phyloP scores from a whole-genome alignment of 805 yeast species.

The Yamadazyma paraphyllophila region DNA sequence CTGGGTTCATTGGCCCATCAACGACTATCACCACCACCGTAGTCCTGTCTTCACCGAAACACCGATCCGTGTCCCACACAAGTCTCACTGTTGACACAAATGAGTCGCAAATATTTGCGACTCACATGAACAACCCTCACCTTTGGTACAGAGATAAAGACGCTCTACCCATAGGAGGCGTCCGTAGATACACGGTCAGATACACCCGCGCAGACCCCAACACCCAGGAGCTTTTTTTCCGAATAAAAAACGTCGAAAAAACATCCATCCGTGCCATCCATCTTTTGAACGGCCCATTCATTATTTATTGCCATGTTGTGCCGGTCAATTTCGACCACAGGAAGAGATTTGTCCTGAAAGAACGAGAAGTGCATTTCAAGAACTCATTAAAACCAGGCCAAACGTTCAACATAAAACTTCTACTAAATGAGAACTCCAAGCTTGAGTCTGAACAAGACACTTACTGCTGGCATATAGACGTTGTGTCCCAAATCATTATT shows the following conservation, averaged over 20 bases:
- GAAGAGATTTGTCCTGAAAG: slow-evolving; percentile 20
- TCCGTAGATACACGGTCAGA: slow-evolving; percentile 30
- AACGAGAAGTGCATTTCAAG: slow-evolving; percentile 34
- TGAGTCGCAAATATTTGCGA: no score
- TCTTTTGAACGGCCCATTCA: slow-evolving; percentile 42
- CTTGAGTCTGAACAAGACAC: slow-evolving; percentile 4
- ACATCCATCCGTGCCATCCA: slow-evolving; percentile 40
- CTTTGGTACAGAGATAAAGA: slow-evolving; percentile 39
- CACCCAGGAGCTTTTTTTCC: slow-evolving; percentile 25
- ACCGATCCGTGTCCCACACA: no score
- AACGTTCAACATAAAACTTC: slow-evolving; percentile 55
- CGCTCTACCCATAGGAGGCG: slow-evolving; percentile 37
- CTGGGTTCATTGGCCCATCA: no score
- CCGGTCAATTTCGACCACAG: slow-evolving; percentile 33
- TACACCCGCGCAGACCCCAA: slow-evolving; percentile 21
- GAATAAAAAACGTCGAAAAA: slow-evolving; percentile 40
- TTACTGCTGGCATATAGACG: slow-evolving; percentile 38
- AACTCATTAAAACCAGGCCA: slow-evolving; percentile 66
- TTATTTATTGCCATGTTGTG: slow-evolving; percentile 43
- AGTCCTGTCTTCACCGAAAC: no score
- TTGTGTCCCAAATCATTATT: slow-evolving; percentile 41
- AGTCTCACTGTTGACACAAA: no score
- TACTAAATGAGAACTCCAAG: slow-evolving; percentile 45
- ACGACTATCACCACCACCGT: no score
- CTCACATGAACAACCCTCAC: slow-evolving; percentile 14